These are phyloP conservation scores for Solanum tacnaense DNA, from an alignment of 257 asterid species.

Conservation along the genomic window DNA sequence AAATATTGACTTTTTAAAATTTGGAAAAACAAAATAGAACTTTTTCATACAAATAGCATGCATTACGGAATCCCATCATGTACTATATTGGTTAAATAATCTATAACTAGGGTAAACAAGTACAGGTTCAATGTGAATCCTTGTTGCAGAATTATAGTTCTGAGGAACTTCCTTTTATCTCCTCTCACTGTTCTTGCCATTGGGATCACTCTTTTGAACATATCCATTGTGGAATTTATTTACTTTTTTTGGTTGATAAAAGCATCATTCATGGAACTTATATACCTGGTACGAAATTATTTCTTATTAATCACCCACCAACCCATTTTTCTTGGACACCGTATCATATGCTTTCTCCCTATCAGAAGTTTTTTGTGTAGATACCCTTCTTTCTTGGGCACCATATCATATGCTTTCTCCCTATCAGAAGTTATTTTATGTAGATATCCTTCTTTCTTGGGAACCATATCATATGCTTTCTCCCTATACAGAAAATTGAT, in stretches of 20 bases:
- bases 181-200: background rate
- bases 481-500: background rate
- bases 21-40: background rate
- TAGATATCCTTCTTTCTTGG: background rate
- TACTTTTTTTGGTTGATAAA: background rate
- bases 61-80: background rate
- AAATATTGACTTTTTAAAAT: background rate
- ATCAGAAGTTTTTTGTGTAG: background rate
- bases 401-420: background rate
- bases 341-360: background rate
- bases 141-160: too few relatives aligned
- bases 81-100: background rate
- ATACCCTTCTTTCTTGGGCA: background rate
- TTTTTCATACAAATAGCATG: background rate
- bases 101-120: background rate
- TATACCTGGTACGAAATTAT: background rate
- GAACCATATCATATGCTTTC: background rate
- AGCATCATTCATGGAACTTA: background rate
- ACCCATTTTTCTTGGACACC: background rate
- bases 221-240: background rate
- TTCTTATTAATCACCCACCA: background rate
- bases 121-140: background rate
- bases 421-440: background rate
- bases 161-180: too few relatives aligned
- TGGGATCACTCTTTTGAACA: background rate